Evolutionary conservation across 2,329 filamentous ascomycete species (phyloP).

Genomic region (Colletotrichum acutatum): DNA sequence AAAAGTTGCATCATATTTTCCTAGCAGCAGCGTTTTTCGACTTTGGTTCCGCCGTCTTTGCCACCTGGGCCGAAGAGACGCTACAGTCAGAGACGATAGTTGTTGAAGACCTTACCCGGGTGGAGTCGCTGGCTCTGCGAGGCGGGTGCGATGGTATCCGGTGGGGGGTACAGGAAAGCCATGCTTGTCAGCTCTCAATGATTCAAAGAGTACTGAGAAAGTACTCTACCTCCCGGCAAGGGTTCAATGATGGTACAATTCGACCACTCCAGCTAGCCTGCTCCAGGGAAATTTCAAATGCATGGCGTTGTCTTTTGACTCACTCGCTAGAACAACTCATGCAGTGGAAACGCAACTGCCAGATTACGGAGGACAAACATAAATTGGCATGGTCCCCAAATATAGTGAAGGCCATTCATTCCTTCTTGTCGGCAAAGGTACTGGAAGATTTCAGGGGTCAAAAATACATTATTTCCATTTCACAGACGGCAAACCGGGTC

Average conservation of each 20-base stretch:
- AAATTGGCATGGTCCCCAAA: too few relatives aligned
- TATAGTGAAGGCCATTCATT: not conserved
- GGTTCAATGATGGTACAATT: not conserved
- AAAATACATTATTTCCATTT: not conserved
- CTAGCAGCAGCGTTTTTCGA: not conserved
- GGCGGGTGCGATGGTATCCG: not conserved
- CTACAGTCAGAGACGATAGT: not conserved
- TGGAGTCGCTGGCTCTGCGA: not conserved
- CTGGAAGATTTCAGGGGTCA: not conserved
- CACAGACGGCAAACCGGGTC: too few relatives aligned
- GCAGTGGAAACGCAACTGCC: accelerated
- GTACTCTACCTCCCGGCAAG: not conserved
- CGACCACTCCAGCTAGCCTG: not conserved
- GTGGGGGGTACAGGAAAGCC: not conserved
- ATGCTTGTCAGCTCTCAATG: not conserved
- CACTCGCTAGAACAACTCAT: accelerated
- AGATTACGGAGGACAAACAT: too few relatives aligned
- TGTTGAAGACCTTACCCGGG: not conserved
- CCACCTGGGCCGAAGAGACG: not conserved
- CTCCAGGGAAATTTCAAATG: not conserved
- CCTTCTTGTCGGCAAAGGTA: not conserved
- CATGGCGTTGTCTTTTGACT: not conserved
- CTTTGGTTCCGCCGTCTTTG: too few relatives aligned
- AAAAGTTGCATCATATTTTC: not conserved
- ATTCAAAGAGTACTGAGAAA: not conserved